Evolutionary conservation across 768 basidiomycete genomes (phyloP).

Genomic region (Hygrocybe punicea): DNA sequence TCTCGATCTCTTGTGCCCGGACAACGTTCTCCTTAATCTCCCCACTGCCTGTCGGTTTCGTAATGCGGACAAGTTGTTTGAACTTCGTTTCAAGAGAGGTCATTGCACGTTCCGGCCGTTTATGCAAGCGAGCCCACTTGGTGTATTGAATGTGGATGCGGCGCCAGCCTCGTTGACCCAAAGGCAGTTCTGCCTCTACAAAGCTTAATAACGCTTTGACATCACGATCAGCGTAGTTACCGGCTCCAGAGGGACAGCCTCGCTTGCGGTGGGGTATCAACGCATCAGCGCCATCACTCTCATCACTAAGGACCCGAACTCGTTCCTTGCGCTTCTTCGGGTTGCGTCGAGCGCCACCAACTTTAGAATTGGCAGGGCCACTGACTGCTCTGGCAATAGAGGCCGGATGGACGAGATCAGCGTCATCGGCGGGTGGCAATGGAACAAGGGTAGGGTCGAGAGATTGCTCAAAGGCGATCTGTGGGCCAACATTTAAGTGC

Average conservation of each 20-base stretch:
- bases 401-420: too few relatives aligned
- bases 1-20: slow-evolving; percentile 20
- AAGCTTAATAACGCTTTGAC: slow-evolving; percentile 15
- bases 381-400: too few relatives aligned
- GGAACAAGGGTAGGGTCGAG: too few relatives aligned
- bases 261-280: not conserved
- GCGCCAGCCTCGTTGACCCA: slow-evolving; percentile 21
- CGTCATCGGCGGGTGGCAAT: too few relatives aligned
- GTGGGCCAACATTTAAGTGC: too few relatives aligned
- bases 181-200: slow-evolving; percentile 15
- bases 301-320: too few relatives aligned
- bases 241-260: slow-evolving; percentile 15
- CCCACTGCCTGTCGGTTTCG: slow-evolving; percentile 30
- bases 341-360: too few relatives aligned
- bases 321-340: too few relatives aligned
- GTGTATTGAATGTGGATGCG: slow-evolving; percentile 10
- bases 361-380: too few relatives aligned
- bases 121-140: slow-evolving; percentile 16
- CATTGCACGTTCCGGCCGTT: slow-evolving; percentile 7
- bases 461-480: too few relatives aligned
- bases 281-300: too few relatives aligned
- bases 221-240: slow-evolving; percentile 19
- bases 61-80: slow-evolving; percentile 21
- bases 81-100: slow-evolving; percentile 24
- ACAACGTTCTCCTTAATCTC: slow-evolving; percentile 21